Base-by-base conservation (phyloP, 2,329 filamentous ascomycete species). In the Aspergillus brasiliensis region DNA sequence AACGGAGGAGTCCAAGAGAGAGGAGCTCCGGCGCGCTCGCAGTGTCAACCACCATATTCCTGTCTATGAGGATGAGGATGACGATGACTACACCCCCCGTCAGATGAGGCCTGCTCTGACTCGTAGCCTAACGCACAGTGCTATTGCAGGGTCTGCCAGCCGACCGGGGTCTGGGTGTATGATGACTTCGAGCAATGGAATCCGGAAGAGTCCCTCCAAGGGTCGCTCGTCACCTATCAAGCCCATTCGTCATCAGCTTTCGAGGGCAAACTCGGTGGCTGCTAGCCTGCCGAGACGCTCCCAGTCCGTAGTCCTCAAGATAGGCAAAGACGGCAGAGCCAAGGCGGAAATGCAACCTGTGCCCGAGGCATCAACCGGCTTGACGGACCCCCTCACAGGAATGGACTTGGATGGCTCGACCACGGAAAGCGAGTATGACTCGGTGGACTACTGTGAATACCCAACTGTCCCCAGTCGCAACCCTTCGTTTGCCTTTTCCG, bases 271-370 rank as follows among this genome's bases (percentile, higher is more conserved):
- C 57, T 75, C 76, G 7, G 59, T 68, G 21, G 71, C 74, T 15
- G 61, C 70, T 7, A 58, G 62, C 6, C 48, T 76, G 25, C 71
- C 75, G 37, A 67, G 67, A 44, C 75, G 75, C 2, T 76, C 78
- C 21, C 73, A 74, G 34, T 80, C 78, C 6, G 68, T 82, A 17
- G 73, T 80, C 5, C 71, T 82, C 21, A 77, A 75, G n/a, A 81
- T 82, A 61, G 80, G 80, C 59, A 75, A 77, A 51, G 79, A 81
- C 64, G 80, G 80, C 13, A 71, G 80, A 57, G 80, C 80, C 27
- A 81, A 78, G 67, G 77, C 80, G 4, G 77, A 80, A 59, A 77
- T 79, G 69, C 75, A 76, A 56, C 61, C 76, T 6, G 66, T 77
- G 15, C 63, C 69, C 15, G 70, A 74, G 52, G 67, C 66, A 11